Evolutionary conservation across 2,329 filamentous ascomycete species (phyloP), one percentile per base, ranked within the genome.

Genomic region (Didymella segeticola): DNA sequence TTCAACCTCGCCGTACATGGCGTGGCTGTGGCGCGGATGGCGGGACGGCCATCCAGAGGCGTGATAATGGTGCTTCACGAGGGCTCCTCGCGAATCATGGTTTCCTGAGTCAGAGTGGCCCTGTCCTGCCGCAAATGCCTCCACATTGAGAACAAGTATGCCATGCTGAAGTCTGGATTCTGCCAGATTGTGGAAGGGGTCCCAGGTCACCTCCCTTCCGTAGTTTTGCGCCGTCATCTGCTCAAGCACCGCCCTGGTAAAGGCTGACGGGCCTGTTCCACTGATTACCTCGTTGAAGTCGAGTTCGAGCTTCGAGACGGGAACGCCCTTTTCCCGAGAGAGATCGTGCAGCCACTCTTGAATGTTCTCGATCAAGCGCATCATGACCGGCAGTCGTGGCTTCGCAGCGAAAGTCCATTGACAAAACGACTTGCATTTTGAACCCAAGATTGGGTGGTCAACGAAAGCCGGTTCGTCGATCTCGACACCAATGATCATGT

Each of bases 351-450:
- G 78, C 87, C 87, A 89, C 1, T 75, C 68, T 72, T 89, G 82
- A 68, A 90, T 89, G 63, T 87, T 84, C 68, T 89, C 86, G 39
- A 90, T 82, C 3, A 90, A 79, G 26, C 78, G 77, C 70, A 89
- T 78, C 86, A 90, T 89, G 50, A 90, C 85, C 1, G 86, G 86
- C 22, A 86, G 81, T 15, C 80, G 77, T 1, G 88, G 86, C 67
- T 89, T 88, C 62, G 83, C 83, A 77, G 89, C 87, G 64, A 90
- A 89, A 0, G 88, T 90, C 88, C 88, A 90, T 66, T 90, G 88
- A 69, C 87, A 90, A 69, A 90, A 90, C 0, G 87, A 90, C 60
- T 80, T 78, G 30, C 84, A 89, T 73, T 90, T 90, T 42, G 80
- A 80, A 12, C 88, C 87, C 0, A 90, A 78, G 26, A 90, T 86